Evolutionary conservation across 2,329 filamentous ascomycete genomes (phyloP), one percentile per base, ranked within the genome.

Genomic region (Fusarium sp.): DNA sequence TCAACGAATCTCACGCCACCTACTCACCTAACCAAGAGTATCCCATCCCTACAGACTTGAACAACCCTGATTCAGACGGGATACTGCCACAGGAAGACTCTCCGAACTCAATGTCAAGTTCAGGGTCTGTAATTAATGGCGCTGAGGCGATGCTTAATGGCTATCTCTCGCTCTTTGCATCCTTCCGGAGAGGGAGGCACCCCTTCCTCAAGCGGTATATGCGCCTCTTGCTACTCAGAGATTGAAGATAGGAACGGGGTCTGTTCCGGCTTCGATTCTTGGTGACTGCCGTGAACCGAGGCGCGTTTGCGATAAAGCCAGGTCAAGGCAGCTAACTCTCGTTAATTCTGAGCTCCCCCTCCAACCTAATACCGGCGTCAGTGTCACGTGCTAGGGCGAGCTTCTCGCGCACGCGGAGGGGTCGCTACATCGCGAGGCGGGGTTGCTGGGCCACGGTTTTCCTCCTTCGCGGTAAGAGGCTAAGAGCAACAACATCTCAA

Each of bases 51-150:
- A 1, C 28, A 14, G 22, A 45, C 9, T 17, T 15, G 0, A 8
- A 0, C 17, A 24, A 24, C 17, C 11, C 5, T 8, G 28, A 26
- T 1, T 0, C 22, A 14, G 24, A 5, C 26, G 17, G 8, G 10
- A 17, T 20, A 3, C 9, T 5, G 9, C 28, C 28, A 17, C 54
- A 45, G 7, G 2, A 45, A 34, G n/a, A 26, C 9, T 34, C 28
- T 17, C 22, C n/a, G 10, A 45, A 5, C 10, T 20, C 39, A 4
- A 24, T 1, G 0, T 15, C 38, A 17, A 32, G n/a, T n/a, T 26
- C 22, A 2, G 39, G 12, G 17, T 0, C 18, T 20, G 22, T 17
- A 3, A 22, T 1, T 14, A 24, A 17, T 10, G 28, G n/a, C 9
- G 13, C 22, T 1, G 54, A 57, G 11, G 54, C 1, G 9, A 32